A percentile compares a stretch with the other conserved stretches of the same genome.
Evolutionary conservation across 768 basidiomycete genomes (phyloP).

Genomic region (Amanita rimosa): DNA sequence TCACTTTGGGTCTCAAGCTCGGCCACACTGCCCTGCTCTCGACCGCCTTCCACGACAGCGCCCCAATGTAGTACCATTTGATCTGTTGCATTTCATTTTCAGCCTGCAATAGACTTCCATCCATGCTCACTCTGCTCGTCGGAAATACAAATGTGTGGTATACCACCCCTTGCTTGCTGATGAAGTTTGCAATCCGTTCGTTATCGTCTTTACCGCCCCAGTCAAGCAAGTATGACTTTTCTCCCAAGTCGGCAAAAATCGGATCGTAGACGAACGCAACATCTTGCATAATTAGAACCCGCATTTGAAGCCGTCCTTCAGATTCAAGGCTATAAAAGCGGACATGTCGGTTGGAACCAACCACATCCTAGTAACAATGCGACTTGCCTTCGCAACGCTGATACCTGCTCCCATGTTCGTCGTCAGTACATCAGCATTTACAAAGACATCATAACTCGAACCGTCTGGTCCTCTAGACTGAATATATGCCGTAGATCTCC

Average conservation of each 20-base stretch:
- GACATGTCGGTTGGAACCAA: not conserved
- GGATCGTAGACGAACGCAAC: conserved; percentile 47
- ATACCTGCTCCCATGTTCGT: conserved; percentile 10
- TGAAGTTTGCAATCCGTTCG: conserved; percentile 20
- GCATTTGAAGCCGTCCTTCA: conserved; percentile 29
- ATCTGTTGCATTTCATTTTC: conserved; percentile 17
- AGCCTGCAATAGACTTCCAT: conserved; percentile 1
- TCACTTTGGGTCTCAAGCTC: conserved; percentile 24
- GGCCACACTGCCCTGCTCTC: conserved; percentile 26
- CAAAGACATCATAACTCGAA: conserved; percentile 14
- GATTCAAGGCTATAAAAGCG: conserved; percentile 18
- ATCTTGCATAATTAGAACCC: conserved; percentile 24
- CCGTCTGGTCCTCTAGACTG: conserved; percentile 26
- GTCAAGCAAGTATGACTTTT: conserved; percentile 36
- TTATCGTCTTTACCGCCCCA: conserved; percentile 33
- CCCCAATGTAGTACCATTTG: conserved; percentile 41
- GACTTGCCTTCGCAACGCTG: conserved; percentile 15
- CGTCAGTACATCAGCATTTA: not conserved
- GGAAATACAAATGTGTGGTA: conserved; percentile 45
- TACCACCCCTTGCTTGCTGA: conserved; percentile 14
- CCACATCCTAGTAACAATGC: not conserved
- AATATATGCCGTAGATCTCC: conserved; percentile 14
- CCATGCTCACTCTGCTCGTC: conserved; percentile 26
- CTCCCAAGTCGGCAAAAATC: conserved; percentile 36
- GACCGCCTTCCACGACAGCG: conserved; percentile 28